Conservation (phyloP, 139 green algal species). For the Chlamydomonas urium region DNA sequence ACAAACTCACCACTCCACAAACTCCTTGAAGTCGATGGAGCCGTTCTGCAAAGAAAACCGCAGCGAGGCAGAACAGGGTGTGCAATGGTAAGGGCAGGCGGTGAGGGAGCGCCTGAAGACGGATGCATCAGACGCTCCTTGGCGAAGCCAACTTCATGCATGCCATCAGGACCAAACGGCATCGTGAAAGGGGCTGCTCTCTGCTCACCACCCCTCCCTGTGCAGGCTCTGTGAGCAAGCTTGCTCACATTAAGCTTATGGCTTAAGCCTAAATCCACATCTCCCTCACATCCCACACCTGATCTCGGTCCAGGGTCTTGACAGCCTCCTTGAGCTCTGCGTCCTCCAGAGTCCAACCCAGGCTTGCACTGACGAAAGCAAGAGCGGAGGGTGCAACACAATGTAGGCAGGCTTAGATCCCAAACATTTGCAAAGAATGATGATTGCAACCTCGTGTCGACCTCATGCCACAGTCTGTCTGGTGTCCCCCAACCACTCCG, state of each 20-base stretch:
- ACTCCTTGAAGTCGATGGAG: constrained; percentile 2
- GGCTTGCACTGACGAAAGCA: background rate
- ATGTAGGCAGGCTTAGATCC: too few relatives aligned
- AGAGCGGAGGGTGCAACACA: too few relatives aligned
- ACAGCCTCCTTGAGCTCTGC: constrained; percentile 3
- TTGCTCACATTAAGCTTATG: background rate
- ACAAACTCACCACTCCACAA: constrained; percentile 12
- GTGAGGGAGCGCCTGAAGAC: background rate
- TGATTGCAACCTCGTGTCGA: too few relatives aligned
- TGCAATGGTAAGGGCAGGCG: background rate
- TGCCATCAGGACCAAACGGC: background rate
- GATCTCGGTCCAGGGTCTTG: constrained; percentile 1
- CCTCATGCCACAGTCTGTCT: too few relatives aligned
- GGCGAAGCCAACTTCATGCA: background rate
- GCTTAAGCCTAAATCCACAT: background rate
- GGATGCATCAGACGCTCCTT: background rate
- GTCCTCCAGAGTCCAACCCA: background rate
- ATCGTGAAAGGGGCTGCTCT: background rate
- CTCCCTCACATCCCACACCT: background rate
- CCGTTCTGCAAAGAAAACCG: background rate
- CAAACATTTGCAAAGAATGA: too few relatives aligned
- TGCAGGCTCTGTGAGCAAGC: background rate
- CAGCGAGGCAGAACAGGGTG: background rate
- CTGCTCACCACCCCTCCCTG: background rate
- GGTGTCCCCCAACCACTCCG: too few relatives aligned